These are phyloP conservation scores for Collybia sp. DNA, from an alignment of 768 basidiomycete species.

Conservation along the genomic window DNA sequence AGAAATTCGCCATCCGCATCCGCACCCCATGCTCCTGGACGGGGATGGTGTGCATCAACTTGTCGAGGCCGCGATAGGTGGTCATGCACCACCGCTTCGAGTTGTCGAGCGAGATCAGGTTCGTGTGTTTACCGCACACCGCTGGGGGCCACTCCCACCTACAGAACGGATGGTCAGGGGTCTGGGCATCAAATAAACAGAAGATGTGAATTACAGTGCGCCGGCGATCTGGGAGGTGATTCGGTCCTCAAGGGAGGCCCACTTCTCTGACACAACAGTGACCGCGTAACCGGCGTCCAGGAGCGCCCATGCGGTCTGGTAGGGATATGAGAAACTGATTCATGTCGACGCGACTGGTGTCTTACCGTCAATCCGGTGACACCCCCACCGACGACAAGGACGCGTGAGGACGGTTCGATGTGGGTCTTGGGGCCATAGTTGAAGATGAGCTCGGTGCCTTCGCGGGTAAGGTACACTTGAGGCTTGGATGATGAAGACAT, in stretches of 20 bases:
- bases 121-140: slow-evolving; percentile 32
- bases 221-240: slow-evolving; percentile 22
- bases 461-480: too few species aligned
- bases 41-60: slow-evolving; percentile 12
- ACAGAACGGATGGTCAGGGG: not conserved
- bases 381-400: slow-evolving; percentile 6
- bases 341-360: not conserved
- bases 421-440: too few species aligned
- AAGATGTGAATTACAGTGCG: slow-evolving; percentile 15
- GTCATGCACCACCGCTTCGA: slow-evolving; percentile 32
- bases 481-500: too few species aligned
- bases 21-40: slow-evolving; percentile 23
- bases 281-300: slow-evolving; percentile 31
- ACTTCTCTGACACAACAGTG: slow-evolving; percentile 23
- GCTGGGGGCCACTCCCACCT: slow-evolving; percentile 37
- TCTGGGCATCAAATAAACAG: not conserved
- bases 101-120: slow-evolving; percentile 25
- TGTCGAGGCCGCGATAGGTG: slow-evolving; percentile 26
- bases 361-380: slow-evolving; percentile 5
- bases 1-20: slow-evolving; percentile 28
- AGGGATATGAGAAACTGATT: not conserved
- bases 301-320: slow-evolving; percentile 22
- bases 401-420: too few species aligned
- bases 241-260: slow-evolving; percentile 12
- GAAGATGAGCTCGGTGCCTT: too few species aligned